Evolutionary conservation across 2,329 filamentous ascomycete genomes (phyloP), one percentile per base, ranked within the genome.

Genomic region (Alternaria gaisen): DNA sequence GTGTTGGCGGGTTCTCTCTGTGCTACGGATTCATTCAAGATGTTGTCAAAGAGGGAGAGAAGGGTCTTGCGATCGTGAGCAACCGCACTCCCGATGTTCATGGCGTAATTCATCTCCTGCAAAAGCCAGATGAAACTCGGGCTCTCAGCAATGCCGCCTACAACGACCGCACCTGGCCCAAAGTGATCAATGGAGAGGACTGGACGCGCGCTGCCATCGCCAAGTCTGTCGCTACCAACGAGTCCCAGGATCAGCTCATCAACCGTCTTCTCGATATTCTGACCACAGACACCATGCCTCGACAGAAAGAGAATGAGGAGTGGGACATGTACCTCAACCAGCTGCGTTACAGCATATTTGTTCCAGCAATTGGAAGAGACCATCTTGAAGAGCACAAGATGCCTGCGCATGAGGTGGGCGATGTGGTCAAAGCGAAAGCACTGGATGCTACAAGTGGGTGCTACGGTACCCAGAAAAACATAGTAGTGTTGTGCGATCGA

Each of bases 391-490:
- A 77, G 50, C 72, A 74, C 52, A 71, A 75, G 47, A 78, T 78
- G 75, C 75, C 76, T 3, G 65, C 71, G 3, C 73, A 78, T 53
- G 73, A 76, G 38, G 73, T 79, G 9, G 81, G 82, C 20, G 74
- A 79, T 54, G 68, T 82, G n/a, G 81, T 80, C 28, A 76, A 77
- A 61, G 69, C 72, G 8, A 76, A 71, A 48, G 75, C 72, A 5
- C 60, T 61, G 51, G 72, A 70, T 65, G 77, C 66, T 78, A 84
- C 71, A 64, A 80, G 78, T 57, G 85, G 85, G 0, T 76, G 83
- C 8, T 90, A 90, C 71, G 88, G 88, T 0, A 90, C 88, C 3
- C 86, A 88, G 71, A 88, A 87, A 74, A 87, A 90, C 72, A 88
- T 86, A 1, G 78, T 90, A 8, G 79, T 90, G 2, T 74, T 90